Base-by-base conservation (phyloP, 805 yeast species). In the Isabelozyma rhagii region DNA sequence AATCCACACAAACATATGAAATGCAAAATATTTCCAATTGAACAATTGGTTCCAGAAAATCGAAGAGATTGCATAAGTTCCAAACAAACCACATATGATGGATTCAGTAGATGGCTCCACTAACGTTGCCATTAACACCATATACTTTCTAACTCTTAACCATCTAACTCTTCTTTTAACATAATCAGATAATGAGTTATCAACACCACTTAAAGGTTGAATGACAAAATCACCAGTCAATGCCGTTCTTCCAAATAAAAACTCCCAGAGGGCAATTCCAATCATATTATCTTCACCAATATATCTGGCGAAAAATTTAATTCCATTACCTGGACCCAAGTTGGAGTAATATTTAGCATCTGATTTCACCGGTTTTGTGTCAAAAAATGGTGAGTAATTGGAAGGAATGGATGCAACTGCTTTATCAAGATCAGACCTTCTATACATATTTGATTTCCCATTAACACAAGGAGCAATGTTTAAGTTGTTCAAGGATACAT, bases 201-300 rank as follows among this genome's bases (percentile, higher is more conserved):
- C 71, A 28, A 75, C 75, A 7, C 69, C 69, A 48, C 68, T 61
- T 29, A 74, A 56, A 0, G 97, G 97, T 62, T 90, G 97, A 4
- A 88, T 68, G 1, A 84, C 96, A 44, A 82, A 78, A 62, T 90
- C 96, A 1, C 87, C 82, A 0, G 93, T 84, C 75, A 89, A 74
- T 0, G 86, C 91, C 0, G 96, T 88, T 55, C 91, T 72, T 2
- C 88, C 86, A 21, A 59, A 48, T 21, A 87, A 84, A 51, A 63
- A 63, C 45, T 82, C 82, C 96, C 96, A 90, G 14, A 90, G 62
- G 0, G 90, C 88, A 45, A 88, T 89, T 5, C 89, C 96, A 53
- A 90, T 90, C 96, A 89, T 87, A 64, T 90, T 90, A 64, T 90
- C 97, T 63, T 90, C 97, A 5, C 96, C 96, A 60, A 90, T 90